A percentile compares a stretch with the other conserved stretches of the same genome.
Conservation (phyloP, 2,329 filamentous ascomycete species). For the Leptographium lundbergii region DNA sequence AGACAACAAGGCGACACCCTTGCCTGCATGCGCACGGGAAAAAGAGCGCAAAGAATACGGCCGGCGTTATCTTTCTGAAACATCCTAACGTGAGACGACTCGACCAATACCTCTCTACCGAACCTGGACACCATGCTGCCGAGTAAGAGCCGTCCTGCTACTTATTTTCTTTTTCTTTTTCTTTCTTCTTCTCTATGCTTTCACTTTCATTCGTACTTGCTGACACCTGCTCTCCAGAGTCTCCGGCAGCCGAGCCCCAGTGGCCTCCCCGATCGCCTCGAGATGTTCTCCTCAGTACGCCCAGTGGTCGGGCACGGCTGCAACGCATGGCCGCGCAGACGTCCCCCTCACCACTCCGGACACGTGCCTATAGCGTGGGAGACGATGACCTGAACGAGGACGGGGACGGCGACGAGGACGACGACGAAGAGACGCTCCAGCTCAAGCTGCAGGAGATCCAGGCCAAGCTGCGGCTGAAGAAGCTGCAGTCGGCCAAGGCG, state of each 20-base stretch:
- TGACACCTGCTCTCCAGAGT: slow-evolving; percentile 5
- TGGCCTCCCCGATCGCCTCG: slow-evolving; percentile 57
- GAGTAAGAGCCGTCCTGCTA: slow-evolving; percentile 1
- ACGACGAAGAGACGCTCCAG: slow-evolving; percentile 82
- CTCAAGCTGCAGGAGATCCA: slow-evolving; percentile 82
- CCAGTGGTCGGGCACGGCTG: slow-evolving; percentile 65
- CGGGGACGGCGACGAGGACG: slow-evolving; percentile 44
- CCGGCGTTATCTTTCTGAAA: neutral
- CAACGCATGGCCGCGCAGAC: slow-evolving; percentile 51
- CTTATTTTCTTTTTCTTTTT: too few relatives aligned
- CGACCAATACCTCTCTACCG: neutral
- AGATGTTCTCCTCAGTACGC: slow-evolving; percentile 54
- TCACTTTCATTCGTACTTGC: neutral
- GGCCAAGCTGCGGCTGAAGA: slow-evolving; percentile 76
- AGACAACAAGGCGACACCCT: neutral
- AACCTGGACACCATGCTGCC: slow-evolving; percentile 5
- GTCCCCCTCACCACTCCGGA: slow-evolving; percentile 53
- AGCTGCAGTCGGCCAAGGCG: slow-evolving; percentile 54
- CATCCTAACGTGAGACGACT: neutral
- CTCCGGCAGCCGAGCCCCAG: slow-evolving; percentile 26
- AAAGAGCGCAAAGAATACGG: neutral
- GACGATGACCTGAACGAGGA: slow-evolving; percentile 14
- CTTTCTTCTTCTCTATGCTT: neutral
- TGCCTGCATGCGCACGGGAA: neutral
- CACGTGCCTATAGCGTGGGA: slow-evolving; percentile 3